Percentiles rank a stretch among this genome's conserved stretches.
Evolutionary conservation across 257 asterid genomes (phyloP).

Genomic region (Lavandula angustifolia): DNA sequence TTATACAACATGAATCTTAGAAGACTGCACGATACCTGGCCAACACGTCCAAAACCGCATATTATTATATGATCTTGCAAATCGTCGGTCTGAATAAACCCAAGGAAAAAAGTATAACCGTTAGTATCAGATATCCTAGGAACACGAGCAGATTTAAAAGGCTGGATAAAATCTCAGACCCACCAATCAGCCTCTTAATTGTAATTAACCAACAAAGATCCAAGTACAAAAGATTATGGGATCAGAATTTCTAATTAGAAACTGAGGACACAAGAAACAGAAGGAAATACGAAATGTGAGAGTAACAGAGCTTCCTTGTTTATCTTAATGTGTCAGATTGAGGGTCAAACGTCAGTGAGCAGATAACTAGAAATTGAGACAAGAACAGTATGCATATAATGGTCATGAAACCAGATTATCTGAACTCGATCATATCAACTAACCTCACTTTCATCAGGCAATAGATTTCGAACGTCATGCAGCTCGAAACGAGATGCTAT

Average conservation of each 20-base stretch:
- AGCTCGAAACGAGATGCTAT: constrained; percentile 97
- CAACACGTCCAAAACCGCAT: constrained; percentile 99
- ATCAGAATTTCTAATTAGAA: too few relatives aligned
- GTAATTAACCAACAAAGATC: too few relatives aligned
- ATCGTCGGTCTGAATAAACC: constrained; percentile 84
- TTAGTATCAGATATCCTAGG: neutral
- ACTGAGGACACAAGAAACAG: too few relatives aligned
- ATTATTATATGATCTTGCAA: constrained; percentile 96
- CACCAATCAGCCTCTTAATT: too few relatives aligned
- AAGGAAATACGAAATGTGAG: too few relatives aligned
- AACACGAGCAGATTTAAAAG: too few relatives aligned
- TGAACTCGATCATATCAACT: constrained; percentile 22
- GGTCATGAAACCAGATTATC: constrained; percentile 26
- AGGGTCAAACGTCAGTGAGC: too few relatives aligned
- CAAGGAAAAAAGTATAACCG: constrained; percentile 29
- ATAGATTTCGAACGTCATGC: constrained; percentile 94
- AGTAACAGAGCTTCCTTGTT: too few relatives aligned
- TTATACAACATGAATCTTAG: constrained; percentile 9
- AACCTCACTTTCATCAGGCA: constrained; percentile 99
- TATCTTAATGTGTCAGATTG: too few relatives aligned
- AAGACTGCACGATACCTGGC: constrained; percentile 68
- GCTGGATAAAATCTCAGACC: too few relatives aligned
- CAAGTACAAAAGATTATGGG: too few relatives aligned
- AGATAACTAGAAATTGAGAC: too few relatives aligned
- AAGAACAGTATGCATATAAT: neutral